Conservation (phyloP, 2,329 filamentous ascomycete species). For the Talaromyces sp. region DNA sequence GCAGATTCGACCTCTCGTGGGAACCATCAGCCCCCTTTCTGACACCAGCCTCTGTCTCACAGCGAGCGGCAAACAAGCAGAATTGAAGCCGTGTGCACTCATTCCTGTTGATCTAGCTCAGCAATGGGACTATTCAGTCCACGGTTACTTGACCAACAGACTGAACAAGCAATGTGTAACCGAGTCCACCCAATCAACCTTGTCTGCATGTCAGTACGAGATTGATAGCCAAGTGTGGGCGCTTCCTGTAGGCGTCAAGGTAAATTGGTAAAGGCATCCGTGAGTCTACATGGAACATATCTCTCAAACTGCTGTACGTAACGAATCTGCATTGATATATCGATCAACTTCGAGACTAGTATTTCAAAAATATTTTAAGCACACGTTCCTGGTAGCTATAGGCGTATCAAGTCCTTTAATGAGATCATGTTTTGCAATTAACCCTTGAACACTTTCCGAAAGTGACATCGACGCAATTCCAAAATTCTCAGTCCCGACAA, state of each 20-base stretch:
- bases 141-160: slow-evolving; percentile 43
- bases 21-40: slow-evolving; percentile 39
- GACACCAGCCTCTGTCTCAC: slow-evolving; percentile 33
- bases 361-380: background rate
- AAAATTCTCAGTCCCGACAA: background rate
- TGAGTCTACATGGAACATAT: background rate
- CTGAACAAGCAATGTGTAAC: slow-evolving; percentile 38
- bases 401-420: background rate
- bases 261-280: slow-evolving; percentile 6
- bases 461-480: background rate
- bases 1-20: slow-evolving; percentile 31
- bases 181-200: slow-evolving; percentile 35
- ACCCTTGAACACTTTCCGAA: background rate
- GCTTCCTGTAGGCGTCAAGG: slow-evolving; percentile 41
- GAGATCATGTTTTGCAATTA: background rate
- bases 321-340: background rate
- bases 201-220: slow-evolving; percentile 24
- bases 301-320: background rate
- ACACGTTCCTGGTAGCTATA: background rate
- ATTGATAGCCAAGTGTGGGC: slow-evolving; percentile 46
- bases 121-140: slow-evolving; percentile 44
- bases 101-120: slow-evolving; percentile 27
- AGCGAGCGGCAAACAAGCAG: slow-evolving; percentile 16
- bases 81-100: slow-evolving; percentile 17
- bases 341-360: background rate